Evolutionary conservation across 2,329 filamentous ascomycete genomes (phyloP).

Genomic region (Sporothrix dimorphospora): DNA sequence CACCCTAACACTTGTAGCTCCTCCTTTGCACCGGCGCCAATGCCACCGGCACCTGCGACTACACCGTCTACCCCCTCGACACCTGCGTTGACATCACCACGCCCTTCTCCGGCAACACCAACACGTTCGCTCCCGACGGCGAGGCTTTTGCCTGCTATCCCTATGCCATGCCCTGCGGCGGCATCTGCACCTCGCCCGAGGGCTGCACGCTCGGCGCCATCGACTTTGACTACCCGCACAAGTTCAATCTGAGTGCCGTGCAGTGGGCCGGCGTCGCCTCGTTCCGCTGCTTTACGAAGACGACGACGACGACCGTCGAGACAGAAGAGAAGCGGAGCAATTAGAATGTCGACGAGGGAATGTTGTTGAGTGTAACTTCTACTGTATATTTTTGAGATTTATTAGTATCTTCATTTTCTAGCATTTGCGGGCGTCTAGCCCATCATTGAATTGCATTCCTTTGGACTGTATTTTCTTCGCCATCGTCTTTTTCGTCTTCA

Average conservation of each 20-base stretch:
- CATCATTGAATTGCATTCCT: not conserved
- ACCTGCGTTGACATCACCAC: constrained; percentile 51
- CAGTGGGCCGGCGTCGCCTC: constrained; percentile 49
- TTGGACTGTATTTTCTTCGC: not conserved
- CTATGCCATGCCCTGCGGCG: constrained; percentile 46
- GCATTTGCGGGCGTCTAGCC: not conserved
- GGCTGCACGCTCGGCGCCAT: constrained; percentile 57
- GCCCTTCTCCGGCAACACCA: constrained; percentile 43
- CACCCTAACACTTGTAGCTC: constrained; percentile 42
- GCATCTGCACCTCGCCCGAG: constrained; percentile 53
- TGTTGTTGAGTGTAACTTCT: not conserved
- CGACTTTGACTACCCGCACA: constrained; percentile 50
- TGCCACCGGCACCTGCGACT: constrained; percentile 51
- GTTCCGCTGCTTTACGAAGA: constrained; percentile 43
- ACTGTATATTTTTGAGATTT: not conserved
- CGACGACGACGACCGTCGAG: constrained; percentile 24
- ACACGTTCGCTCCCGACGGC: constrained; percentile 57
- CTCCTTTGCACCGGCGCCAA: constrained; percentile 56
- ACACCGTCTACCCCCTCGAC: constrained; percentile 49
- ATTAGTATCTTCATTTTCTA: not conserved
- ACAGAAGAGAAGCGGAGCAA: not conserved
- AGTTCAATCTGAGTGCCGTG: constrained; percentile 52
- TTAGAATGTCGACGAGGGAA: not conserved
- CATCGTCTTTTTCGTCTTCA: not conserved
- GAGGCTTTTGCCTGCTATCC: constrained; percentile 55